Base-by-base conservation (phyloP, 176 grass and related monocot genomes). In the Oryza meyeriana region DNA sequence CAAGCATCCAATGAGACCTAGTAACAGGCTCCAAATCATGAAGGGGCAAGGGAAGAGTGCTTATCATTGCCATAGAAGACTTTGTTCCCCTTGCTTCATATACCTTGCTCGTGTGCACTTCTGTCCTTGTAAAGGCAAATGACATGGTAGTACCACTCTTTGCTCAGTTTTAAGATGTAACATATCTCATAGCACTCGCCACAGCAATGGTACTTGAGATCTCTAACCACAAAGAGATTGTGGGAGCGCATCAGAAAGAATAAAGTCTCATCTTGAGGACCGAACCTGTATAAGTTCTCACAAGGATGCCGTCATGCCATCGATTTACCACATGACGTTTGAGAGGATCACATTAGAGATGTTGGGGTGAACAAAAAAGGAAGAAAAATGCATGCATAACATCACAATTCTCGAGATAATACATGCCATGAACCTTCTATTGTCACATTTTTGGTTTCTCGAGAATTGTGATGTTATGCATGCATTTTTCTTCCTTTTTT, bases 1-100 rank as follows among this genome's bases (percentile, higher is more conserved):
- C 42, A 45, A 45, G 13, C 13, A 45, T 45, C 42, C 42, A 45
- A 45, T 45, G 12, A 14, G 30, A 42, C 27, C 20, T 77, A 61
- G 20, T 70, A 29, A 71, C 28, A 62, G 3, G 29, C 14, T 63
- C 64, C 30, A 25, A 14, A 6, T 10, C 45, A 39, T 57, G n/a
- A 38, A 57, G 47, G 38, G 25, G 13, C 35, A 35, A 67, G 27
- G 69, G 57, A 10, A 13, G 41, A 7, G 30, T 47, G 24, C 55
- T 78, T 20, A 8, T 65, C 29, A 16, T 85, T 85, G 52, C 40
- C 18, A 18, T 42, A 63, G 64, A 85, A 35, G 20, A 14, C 65
- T 28, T 32, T 34, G 5, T 70, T 62, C 47, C 22, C 64, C 16
- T 69, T 20, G 8, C 38, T 42, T 79, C 32, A 55, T 57, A 64